Evolutionary conservation across 495 filamentous ascomycete species (phyloP).

Genomic region (Aspergillus indologenus): DNA sequence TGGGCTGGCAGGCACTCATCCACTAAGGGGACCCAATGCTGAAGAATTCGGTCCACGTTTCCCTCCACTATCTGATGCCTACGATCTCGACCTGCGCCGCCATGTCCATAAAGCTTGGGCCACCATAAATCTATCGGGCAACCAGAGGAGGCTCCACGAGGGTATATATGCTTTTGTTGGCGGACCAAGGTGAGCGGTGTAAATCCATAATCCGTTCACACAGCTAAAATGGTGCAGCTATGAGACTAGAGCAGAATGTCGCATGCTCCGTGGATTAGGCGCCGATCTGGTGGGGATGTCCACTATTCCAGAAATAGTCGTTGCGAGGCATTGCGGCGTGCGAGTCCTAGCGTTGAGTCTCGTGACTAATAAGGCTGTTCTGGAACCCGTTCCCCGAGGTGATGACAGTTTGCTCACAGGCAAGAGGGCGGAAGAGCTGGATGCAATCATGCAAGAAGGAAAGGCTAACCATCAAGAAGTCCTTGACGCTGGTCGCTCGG

Average conservation of each 20-base stretch:
- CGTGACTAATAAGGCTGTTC: constrained; percentile 71
- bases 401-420: constrained; percentile 48
- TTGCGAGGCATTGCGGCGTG: constrained; percentile 68
- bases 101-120: constrained; percentile 61
- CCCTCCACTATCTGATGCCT: constrained; percentile 71
- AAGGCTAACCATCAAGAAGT: constrained; percentile 74
- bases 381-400: constrained; percentile 61
- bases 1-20: constrained; percentile 67
- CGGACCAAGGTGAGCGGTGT: constrained; percentile 60
- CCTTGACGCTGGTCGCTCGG: constrained; percentile 57
- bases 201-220: background rate
- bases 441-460: constrained; percentile 55
- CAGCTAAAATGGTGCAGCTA: constrained; percentile 43
- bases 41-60: constrained; percentile 69
- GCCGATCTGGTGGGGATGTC: constrained; percentile 79
- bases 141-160: constrained; percentile 57
- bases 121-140: constrained; percentile 37
- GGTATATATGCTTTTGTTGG: constrained; percentile 73
- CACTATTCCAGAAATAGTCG: constrained; percentile 73
- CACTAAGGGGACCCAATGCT: constrained; percentile 67
- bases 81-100: constrained; percentile 65
- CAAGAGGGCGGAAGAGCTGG: constrained; percentile 47
- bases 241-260: constrained; percentile 74
- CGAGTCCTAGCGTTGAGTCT: constrained; percentile 70
- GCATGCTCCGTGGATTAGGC: constrained; percentile 63